phyloP scores from a whole-genome alignment of 495 filamentous ascomycete species.

The Lichina pygmaea region DNA sequence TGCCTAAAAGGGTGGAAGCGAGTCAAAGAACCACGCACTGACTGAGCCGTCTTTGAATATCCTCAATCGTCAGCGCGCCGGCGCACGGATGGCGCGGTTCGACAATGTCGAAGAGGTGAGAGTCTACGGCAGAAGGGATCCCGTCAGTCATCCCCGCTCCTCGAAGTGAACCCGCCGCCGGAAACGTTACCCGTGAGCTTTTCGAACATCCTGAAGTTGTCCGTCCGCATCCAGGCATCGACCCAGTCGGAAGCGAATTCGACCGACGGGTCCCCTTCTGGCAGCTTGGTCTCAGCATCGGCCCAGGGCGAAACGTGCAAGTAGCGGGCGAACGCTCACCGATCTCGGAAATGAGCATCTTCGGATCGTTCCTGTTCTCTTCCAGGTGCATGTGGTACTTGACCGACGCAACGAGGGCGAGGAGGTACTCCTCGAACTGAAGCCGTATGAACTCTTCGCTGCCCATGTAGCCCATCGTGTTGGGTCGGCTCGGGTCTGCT shows the following conservation, averaged over 20 bases:
- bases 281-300: neutral
- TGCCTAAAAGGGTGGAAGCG: neutral
- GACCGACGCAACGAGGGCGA: conserved; percentile 64
- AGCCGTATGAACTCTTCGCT: conserved; percentile 95
- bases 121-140: conserved; percentile 21
- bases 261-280: conserved; percentile 57
- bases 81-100: conserved; percentile 83
- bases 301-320: neutral
- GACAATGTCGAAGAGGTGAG: conserved; percentile 77
- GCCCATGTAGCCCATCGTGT: conserved; percentile 82
- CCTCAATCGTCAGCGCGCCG: conserved; percentile 82
- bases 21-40: conserved; percentile 33
- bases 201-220: conserved; percentile 72
- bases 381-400: conserved; percentile 69
- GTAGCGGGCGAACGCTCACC: conserved; percentile 6
- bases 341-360: conserved; percentile 28
- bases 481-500: conserved; percentile 61
- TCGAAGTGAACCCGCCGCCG: neutral
- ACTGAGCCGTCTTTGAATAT: conserved; percentile 69
- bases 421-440: conserved; percentile 91
- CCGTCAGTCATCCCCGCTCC: neutral
- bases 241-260: conserved; percentile 61
- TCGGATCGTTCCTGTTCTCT: conserved; percentile 29
- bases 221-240: conserved; percentile 57
- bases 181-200: conserved; percentile 23